Evolutionary conservation across 2,329 filamentous ascomycete genomes (phyloP).

Genomic region (Colletotrichum melonis): DNA sequence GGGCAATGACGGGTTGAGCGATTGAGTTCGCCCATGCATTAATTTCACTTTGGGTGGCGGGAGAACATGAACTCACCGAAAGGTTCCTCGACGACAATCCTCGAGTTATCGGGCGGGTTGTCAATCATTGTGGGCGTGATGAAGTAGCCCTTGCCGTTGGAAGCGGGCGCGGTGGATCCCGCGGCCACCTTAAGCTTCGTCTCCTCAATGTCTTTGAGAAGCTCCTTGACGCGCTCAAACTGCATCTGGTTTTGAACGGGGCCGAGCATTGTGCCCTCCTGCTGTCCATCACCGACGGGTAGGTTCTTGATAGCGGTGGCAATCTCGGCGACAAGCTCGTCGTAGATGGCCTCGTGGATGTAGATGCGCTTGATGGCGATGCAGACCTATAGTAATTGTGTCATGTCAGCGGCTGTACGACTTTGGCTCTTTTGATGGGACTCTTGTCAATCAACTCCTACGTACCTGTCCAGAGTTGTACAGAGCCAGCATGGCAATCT

Average conservation of each 20-base stretch:
- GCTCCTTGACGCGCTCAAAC: slow-evolving; percentile 55
- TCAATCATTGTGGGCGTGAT: slow-evolving; percentile 70
- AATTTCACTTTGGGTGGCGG: neutral
- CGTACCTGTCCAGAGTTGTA: slow-evolving; percentile 62
- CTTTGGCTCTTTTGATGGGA: neutral
- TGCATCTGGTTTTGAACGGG: slow-evolving; percentile 75
- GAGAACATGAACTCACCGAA: slow-evolving; percentile 37
- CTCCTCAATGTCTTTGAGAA: slow-evolving; percentile 33
- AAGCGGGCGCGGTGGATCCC: slow-evolving; percentile 47
- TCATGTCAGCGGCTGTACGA: neutral
- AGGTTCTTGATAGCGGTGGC: slow-evolving; percentile 31
- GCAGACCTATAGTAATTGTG: slow-evolving; percentile 53
- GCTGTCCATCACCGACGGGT: slow-evolving; percentile 29
- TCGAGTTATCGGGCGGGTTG: slow-evolving; percentile 66
- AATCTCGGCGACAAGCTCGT: slow-evolving; percentile 39
- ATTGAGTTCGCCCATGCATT: neutral
- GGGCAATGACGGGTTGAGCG: neutral
- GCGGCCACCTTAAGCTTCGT: slow-evolving; percentile 35
- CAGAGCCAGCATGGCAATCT: slow-evolving; percentile 62
- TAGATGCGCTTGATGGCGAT: slow-evolving; percentile 65
- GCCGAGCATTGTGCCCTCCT: slow-evolving; percentile 50
- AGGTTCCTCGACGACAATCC: slow-evolving; percentile 66
- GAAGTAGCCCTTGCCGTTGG: slow-evolving; percentile 60
- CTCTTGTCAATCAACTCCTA: neutral
- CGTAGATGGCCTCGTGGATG: slow-evolving; percentile 64